Evolutionary conservation across 2,329 filamentous ascomycete species (phyloP).

Genomic region (Nannizziopsis arthrosporioides): DNA sequence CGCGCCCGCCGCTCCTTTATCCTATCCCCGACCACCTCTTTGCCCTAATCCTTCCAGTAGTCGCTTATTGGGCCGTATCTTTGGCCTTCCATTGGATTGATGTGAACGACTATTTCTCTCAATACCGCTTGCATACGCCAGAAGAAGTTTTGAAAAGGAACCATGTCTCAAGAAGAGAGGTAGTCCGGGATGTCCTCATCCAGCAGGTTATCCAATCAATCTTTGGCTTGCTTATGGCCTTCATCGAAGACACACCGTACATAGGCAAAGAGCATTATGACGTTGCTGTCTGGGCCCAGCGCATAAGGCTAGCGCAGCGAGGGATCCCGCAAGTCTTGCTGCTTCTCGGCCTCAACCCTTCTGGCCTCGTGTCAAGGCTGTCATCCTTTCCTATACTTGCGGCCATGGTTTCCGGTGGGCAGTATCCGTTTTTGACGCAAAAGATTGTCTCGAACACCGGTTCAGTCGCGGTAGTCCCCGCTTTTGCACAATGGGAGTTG

Average conservation of each 20-base stretch:
- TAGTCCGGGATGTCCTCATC: conserved; percentile 78
- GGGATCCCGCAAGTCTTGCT: conserved; percentile 62
- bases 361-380: conserved; percentile 63
- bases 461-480: conserved; percentile 45
- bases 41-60: conserved; percentile 60
- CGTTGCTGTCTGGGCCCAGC: conserved; percentile 76
- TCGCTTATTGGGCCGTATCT: conserved; percentile 82
- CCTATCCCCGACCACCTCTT: conserved; percentile 73
- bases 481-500: conserved; percentile 78
- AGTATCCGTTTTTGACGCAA: conserved; percentile 61
- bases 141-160: conserved; percentile 82
- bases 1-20: conserved; percentile 59
- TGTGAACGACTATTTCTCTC: conserved; percentile 68
- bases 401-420: conserved; percentile 64
- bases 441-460: conserved; percentile 43
- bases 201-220: conserved; percentile 83
- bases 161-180: conserved; percentile 71
- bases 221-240: conserved; percentile 54
- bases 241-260: conserved; percentile 62
- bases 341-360: conserved; percentile 63
- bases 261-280: conserved; percentile 73
- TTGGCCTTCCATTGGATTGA: conserved; percentile 81
- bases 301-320: conserved; percentile 66
- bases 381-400: conserved; percentile 61
- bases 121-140: conserved; percentile 90